These are phyloP conservation scores for Yamadazyma tumulicola DNA, from an alignment of 805 yeast species.

Conservation along the genomic window DNA sequence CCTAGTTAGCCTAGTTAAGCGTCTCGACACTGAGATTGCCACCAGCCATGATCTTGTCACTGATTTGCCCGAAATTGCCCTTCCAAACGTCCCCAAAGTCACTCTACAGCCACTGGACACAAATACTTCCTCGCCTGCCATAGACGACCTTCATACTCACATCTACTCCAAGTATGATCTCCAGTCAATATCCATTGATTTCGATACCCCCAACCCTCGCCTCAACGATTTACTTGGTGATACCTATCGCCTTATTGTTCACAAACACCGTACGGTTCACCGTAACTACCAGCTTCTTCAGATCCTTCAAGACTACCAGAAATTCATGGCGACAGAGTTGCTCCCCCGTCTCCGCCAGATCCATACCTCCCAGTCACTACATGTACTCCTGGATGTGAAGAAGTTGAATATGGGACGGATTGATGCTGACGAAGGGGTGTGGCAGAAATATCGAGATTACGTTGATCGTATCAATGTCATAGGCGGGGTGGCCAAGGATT, in stretches of 20 bases:
- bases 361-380: neutral
- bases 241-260: conserved; percentile 19
- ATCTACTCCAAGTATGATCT: conserved; percentile 22
- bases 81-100: too few relatives aligned
- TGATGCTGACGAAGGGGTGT: conserved; percentile 8
- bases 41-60: too few relatives aligned
- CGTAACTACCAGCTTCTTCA: conserved; percentile 22
- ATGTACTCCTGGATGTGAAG: conserved; percentile 4
- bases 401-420: conserved; percentile 8
- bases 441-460: conserved; percentile 1
- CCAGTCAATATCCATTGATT: conserved; percentile 7
- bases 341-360: conserved; percentile 28
- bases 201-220: conserved; percentile 12
- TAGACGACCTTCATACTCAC: conserved; percentile 10
- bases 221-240: conserved; percentile 25
- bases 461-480: conserved; percentile 2
- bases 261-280: conserved; percentile 17
- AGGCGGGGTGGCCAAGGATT: neutral
- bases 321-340: conserved; percentile 21
- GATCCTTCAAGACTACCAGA: conserved; percentile 27
- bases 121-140: too few relatives aligned
- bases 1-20: conserved; percentile 18
- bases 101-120: too few relatives aligned
- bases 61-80: too few relatives aligned
- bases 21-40: conserved; percentile 13